Conservation (phyloP, 2,329 filamentous ascomycete species). For the Sporothrix curviconia region DNA sequence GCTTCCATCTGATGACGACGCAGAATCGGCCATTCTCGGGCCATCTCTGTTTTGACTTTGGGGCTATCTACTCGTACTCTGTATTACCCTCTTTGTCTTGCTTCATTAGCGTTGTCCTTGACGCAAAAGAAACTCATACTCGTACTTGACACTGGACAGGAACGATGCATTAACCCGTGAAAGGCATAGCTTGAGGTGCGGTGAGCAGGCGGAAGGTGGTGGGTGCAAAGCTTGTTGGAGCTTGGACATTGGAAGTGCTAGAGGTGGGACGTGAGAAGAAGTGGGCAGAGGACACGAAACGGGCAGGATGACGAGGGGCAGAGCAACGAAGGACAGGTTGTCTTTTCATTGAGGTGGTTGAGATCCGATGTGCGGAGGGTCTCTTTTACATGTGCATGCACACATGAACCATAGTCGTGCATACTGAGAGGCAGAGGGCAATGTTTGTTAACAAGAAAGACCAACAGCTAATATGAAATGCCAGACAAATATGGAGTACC, state of each 20-base stretch:
- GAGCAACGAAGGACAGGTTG: neutral
- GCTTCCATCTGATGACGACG: slow-evolving; percentile 9
- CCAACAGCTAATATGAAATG: neutral
- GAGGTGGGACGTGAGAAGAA: neutral
- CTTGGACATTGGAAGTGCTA: neutral
- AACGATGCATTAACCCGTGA: neutral
- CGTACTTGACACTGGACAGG: too few relatives aligned
- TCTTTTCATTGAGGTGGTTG: too few relatives aligned
- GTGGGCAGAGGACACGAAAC: neutral
- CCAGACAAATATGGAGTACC: neutral
- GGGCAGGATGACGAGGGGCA: neutral
- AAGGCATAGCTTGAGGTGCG: neutral
- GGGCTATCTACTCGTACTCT: neutral
- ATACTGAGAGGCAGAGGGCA: neutral
- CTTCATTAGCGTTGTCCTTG: too few relatives aligned
- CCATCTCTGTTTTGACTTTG: neutral
- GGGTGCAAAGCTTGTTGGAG: neutral
- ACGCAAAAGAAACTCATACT: too few relatives aligned
- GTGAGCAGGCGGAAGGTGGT: neutral
- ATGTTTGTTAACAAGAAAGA: neutral
- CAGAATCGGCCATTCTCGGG: neutral
- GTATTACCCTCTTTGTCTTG: too few relatives aligned
- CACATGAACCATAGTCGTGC: too few relatives aligned
- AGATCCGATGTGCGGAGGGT: too few relatives aligned
- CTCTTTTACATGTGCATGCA: too few relatives aligned